Percentiles rank a stretch among this genome's conserved stretches.
Evolutionary conservation across 192 early-diverging fungal genomes (phyloP).

Genomic region (Anaeromyces robustus): DNA sequence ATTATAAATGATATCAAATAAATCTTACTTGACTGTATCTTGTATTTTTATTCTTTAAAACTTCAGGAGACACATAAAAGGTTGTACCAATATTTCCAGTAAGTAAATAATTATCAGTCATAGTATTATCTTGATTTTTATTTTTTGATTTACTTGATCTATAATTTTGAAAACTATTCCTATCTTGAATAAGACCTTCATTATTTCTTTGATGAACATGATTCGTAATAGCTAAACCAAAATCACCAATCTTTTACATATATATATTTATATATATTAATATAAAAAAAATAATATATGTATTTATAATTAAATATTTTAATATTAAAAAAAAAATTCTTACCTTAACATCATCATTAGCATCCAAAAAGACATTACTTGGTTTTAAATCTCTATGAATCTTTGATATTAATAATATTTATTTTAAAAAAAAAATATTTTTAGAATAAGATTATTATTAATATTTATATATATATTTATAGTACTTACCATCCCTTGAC

Average conservation of each 20-base stretch:
- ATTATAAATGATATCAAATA: no score
- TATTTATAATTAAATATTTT: conserved; percentile 5
- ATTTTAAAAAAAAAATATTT: no score
- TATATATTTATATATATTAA: conserved; percentile 19
- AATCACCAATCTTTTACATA: conserved; percentile 47
- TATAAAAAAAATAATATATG: conserved; percentile 2
- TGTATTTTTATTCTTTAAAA: background rate
- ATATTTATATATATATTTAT: no score
- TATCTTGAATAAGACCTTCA: background rate
- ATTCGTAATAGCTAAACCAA: conserved; percentile 51
- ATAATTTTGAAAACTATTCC: background rate
- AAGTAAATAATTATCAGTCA: background rate
- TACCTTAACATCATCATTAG: background rate
- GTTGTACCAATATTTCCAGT: background rate
- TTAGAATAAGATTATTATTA: no score
- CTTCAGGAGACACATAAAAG: background rate
- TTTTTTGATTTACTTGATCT: background rate
- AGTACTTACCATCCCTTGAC: conserved; percentile 48
- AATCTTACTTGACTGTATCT: background rate
- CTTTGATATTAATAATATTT: conserved; percentile 5
- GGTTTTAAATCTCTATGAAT: conserved; percentile 86
- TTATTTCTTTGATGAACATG: conserved; percentile 1
- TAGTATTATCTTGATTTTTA: background rate
- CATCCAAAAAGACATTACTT: conserved; percentile 61
- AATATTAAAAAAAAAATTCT: conserved; percentile 4